Evolutionary conservation across 2,329 filamentous ascomycete genomes (phyloP).

Genomic region (Monosporascus sp.): DNA sequence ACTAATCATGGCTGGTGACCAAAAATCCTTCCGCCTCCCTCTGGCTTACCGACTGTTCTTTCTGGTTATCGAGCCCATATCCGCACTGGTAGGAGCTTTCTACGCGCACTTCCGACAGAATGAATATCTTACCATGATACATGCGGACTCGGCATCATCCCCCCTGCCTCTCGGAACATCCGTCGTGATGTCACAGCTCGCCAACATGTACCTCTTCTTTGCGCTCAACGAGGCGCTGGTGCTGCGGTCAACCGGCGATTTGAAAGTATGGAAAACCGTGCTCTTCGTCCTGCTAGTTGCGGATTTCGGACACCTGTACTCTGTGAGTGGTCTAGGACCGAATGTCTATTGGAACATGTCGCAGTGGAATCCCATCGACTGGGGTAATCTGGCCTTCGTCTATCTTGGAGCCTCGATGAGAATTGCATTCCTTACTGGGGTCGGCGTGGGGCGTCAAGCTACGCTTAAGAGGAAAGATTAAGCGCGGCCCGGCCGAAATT

Average conservation of each 20-base stretch:
- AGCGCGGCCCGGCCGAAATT: slow-evolving; percentile 4
- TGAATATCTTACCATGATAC: slow-evolving; percentile 60
- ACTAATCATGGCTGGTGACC: slow-evolving; percentile 2
- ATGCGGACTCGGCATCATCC: slow-evolving; percentile 46
- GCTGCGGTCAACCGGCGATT: slow-evolving; percentile 62
- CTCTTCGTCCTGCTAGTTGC: slow-evolving; percentile 65
- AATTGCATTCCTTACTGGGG: slow-evolving; percentile 51
- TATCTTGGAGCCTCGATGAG: slow-evolving; percentile 60
- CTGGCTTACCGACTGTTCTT: slow-evolving; percentile 67
- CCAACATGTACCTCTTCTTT: slow-evolving; percentile 74
- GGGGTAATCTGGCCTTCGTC: slow-evolving; percentile 66
- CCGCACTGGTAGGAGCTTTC: slow-evolving; percentile 48
- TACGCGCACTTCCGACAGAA: slow-evolving; percentile 45
- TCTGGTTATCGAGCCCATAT: slow-evolving; percentile 63
- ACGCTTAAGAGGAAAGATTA: slow-evolving; percentile 16
- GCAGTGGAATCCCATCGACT: slow-evolving; percentile 63
- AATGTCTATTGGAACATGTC: slow-evolving; percentile 59
- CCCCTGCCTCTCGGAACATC: slow-evolving; percentile 55
- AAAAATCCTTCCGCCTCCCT: slow-evolving; percentile 43
- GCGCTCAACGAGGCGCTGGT: slow-evolving; percentile 73
- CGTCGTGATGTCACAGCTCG: slow-evolving; percentile 68
- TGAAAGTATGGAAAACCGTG: slow-evolving; percentile 65
- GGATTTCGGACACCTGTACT: slow-evolving; percentile 73
- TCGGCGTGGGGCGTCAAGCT: slow-evolving; percentile 40
- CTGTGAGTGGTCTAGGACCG: slow-evolving; percentile 53